phyloP scores from a whole-genome alignment of 169 alveolate genomes.

The Plasmodium ovale region DNA sequence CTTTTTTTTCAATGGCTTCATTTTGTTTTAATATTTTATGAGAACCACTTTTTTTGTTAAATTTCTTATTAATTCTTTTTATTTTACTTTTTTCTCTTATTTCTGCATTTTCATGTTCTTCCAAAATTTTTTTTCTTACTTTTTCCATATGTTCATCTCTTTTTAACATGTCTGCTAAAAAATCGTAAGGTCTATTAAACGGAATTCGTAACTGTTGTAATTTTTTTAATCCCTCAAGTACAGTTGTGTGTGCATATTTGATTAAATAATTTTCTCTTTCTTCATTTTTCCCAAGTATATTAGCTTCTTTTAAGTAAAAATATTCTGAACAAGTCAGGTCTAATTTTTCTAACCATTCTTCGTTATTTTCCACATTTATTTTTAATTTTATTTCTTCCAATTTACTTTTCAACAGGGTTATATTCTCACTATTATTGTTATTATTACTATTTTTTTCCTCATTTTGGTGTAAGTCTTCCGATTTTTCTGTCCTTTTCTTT shows the following conservation, averaged over 20 bases:
- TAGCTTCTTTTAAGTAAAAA: constrained; percentile 24
- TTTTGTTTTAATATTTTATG: constrained; percentile 22
- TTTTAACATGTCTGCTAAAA: constrained; percentile 54
- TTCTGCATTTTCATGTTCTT: constrained; percentile 45
- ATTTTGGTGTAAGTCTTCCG: neutral
- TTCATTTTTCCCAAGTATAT: constrained; percentile 24
- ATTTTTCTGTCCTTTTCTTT: neutral
- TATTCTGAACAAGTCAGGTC: constrained; percentile 57
- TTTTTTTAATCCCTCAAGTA: constrained; percentile 32
- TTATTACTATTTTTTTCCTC: neutral
- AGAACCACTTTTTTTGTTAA: constrained; percentile 64
- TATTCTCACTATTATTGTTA: constrained; percentile 11
- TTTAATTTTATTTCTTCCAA: constrained; percentile 27
- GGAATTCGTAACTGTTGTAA: constrained; percentile 22
- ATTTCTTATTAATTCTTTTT: constrained; percentile 62
- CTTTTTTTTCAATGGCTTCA: constrained; percentile 62
- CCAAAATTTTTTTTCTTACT: constrained; percentile 18
- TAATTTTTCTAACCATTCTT: constrained; percentile 45
- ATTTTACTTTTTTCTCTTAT: constrained; percentile 36
- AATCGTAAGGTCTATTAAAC: constrained; percentile 68
- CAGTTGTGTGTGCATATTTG: constrained; percentile 20
- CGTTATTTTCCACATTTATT: neutral
- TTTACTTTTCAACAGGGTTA: constrained; percentile 14
- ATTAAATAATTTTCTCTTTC: constrained; percentile 31
- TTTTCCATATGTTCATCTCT: constrained; percentile 59